These are phyloP conservation scores for Blastosporella zonata DNA, from an alignment of 1,284 basidiomycete genomes.

Conservation along the genomic window DNA sequence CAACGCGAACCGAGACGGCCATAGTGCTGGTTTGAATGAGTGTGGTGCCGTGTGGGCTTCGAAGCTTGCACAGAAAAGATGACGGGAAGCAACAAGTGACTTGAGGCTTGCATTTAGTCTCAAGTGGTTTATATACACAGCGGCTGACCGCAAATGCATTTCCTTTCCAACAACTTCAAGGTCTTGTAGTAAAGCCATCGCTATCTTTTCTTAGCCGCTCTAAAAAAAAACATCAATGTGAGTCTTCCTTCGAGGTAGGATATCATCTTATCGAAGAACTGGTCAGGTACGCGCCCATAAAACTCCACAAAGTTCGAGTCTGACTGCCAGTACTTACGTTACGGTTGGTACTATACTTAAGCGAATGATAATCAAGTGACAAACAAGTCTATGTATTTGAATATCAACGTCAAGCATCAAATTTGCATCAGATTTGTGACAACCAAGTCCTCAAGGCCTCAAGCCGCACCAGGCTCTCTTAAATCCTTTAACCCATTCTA, in stretches of 20 bases:
- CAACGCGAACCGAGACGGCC: background rate
- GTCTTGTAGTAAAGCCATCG: too few species aligned
- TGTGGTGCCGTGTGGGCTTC: constrained; percentile 22
- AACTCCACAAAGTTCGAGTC: too few species aligned
- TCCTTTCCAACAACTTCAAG: background rate
- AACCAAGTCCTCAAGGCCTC: too few species aligned
- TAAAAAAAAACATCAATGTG: background rate
- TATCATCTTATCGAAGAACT: too few species aligned
- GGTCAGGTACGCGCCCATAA: too few species aligned
- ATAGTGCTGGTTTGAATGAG: constrained; percentile 14
- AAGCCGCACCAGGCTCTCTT: too few species aligned
- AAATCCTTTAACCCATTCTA: background rate
- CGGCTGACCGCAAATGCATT: constrained; percentile 6
- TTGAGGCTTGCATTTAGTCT: background rate
- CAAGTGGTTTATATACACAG: constrained; percentile 6
- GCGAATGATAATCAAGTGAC: background rate
- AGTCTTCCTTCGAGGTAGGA: background rate
- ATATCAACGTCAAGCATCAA: background rate
- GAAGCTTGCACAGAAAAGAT: background rate
- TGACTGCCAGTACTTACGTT: too few species aligned
- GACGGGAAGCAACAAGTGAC: constrained; percentile 6
- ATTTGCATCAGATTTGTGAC: too few species aligned
- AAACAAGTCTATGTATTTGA: background rate
- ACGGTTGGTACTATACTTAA: background rate
- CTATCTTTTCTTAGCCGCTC: too few species aligned